Evolutionary conservation across 352 stramenopile species (phyloP).

Genomic region (Globisporangium ultimum): DNA sequence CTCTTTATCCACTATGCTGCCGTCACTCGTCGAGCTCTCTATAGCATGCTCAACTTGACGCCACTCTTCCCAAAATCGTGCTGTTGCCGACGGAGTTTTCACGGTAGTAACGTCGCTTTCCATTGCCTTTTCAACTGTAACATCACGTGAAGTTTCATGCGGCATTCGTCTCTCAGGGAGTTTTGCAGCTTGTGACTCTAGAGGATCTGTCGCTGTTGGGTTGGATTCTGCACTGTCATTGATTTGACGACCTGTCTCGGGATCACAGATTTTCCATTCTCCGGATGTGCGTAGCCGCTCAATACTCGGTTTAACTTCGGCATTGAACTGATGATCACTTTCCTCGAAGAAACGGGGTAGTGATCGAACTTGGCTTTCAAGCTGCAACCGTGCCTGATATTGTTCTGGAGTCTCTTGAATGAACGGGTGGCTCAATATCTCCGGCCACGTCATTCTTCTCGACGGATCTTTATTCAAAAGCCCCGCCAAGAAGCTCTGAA

Average conservation of each 20-base stretch:
- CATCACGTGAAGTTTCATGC: not conserved
- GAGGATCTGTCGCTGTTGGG: not conserved
- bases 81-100: not conserved
- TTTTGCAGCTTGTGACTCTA: not conserved
- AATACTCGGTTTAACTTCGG: conserved; percentile 54
- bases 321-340: conserved; percentile 28
- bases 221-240: not conserved
- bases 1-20: conserved; percentile 4
- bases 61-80: conserved; percentile 8
- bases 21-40: not conserved
- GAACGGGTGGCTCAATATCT: conserved; percentile 90
- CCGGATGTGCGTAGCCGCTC: conserved; percentile 70
- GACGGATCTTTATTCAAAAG: conserved; percentile 90
- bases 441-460: conserved; percentile 84
- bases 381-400: conserved; percentile 33
- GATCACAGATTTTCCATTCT: conserved; percentile 86
- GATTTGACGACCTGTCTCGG: conserved; percentile 53
- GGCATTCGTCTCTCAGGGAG: conserved; percentile 1
- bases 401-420: conserved; percentile 82
- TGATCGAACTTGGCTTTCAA: conserved; percentile 54
- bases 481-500: conserved; percentile 87
- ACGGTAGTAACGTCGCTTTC: not conserved
- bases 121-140: not conserved
- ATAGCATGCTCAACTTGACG: not conserved
- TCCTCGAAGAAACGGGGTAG: conserved; percentile 71